phyloP scores from a whole-genome alignment of 1,284 basidiomycete species.

The Tilletia walkeri region DNA sequence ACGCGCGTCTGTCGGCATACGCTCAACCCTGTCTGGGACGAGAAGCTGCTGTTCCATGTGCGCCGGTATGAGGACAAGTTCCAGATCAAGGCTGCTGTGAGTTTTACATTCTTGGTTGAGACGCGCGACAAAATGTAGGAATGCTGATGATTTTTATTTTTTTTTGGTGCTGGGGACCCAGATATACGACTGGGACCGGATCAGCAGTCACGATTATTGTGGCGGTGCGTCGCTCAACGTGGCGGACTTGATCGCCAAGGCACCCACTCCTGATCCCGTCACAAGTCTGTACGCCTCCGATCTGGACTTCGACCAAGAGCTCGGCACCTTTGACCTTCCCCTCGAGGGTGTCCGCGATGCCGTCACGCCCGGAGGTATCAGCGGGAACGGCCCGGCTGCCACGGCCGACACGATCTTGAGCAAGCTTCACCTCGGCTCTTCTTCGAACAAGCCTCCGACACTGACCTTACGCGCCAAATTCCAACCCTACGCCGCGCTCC shows the following conservation, averaged over 20 bases:
- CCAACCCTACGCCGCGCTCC: conserved; percentile 74
- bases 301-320: conserved; percentile 25
- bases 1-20: conserved; percentile 65
- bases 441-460: conserved; percentile 20
- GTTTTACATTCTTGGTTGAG: background rate
- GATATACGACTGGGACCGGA: conserved; percentile 54
- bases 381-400: conserved; percentile 1
- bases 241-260: conserved; percentile 37
- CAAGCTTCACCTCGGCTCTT: background rate
- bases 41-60: conserved; percentile 93
- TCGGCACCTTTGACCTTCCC: conserved; percentile 38
- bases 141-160: no score
- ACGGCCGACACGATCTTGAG: background rate
- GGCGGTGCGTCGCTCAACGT: conserved; percentile 38
- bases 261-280: conserved; percentile 37
- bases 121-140: no score
- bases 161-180: conserved; percentile 18
- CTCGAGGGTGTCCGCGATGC: conserved; percentile 31
- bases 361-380: background rate
- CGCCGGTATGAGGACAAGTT: conserved; percentile 73
- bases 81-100: conserved; percentile 29
- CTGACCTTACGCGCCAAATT: conserved; percentile 73
- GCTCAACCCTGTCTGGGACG: conserved; percentile 88
- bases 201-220: conserved; percentile 50
- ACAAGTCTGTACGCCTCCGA: conserved; percentile 38